phyloP scores from a whole-genome alignment of 129 eudicot genomes.

The Daucus carota region DNA sequence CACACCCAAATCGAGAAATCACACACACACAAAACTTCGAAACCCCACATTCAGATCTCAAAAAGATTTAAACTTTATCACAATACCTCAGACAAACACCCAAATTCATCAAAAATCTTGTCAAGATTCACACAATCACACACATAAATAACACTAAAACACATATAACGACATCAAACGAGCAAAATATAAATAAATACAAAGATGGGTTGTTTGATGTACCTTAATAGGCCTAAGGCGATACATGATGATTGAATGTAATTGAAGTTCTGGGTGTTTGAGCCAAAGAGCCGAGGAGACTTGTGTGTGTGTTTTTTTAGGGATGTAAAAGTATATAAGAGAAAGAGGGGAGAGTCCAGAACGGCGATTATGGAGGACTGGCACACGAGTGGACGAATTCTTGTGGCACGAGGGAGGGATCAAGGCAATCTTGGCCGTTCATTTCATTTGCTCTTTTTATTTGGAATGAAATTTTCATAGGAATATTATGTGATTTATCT shows the following conservation, averaged over 20 bases:
- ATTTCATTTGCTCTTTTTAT: background rate
- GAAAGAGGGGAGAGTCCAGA: background rate
- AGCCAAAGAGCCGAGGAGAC: background rate
- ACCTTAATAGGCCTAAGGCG: conserved; percentile 76
- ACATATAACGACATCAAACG: background rate
- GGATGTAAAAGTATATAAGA: background rate
- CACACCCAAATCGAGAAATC: background rate
- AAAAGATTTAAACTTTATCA: background rate
- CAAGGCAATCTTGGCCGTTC: background rate
- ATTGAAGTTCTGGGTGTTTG: background rate
- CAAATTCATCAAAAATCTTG: background rate
- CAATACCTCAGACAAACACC: background rate
- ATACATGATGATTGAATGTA: conserved; percentile 43
- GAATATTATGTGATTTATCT: too few relatives aligned
- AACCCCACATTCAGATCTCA: conserved; percentile 4
- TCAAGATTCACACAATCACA: background rate
- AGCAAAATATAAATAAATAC: background rate
- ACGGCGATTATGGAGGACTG: conserved; percentile 9
- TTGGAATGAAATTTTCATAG: too few relatives aligned
- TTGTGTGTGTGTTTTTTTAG: background rate
- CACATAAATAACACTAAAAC: background rate
- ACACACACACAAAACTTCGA: background rate
- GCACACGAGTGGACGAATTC: conserved; percentile 6
- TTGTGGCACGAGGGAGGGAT: background rate
- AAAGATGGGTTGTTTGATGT: background rate